Conservation (phyloP, 768 basidiomycete genomes). For the Galerina marginata region DNA sequence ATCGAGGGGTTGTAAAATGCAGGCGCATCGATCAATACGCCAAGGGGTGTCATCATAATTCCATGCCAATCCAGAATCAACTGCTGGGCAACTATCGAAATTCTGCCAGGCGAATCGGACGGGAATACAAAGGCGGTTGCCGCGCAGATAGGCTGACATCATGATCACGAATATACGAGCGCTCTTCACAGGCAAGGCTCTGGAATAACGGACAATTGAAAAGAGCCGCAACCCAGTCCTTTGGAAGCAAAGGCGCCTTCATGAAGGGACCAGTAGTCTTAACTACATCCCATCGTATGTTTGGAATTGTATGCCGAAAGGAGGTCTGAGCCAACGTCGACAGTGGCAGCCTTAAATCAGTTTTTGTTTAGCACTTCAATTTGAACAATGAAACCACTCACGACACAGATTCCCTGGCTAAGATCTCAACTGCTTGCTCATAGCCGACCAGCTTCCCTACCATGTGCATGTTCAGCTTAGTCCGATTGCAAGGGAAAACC, state of each 20-base stretch:
- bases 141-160: conserved; percentile 73
- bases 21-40: conserved; percentile 71
- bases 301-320: conserved; percentile 95
- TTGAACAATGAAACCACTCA: conserved; percentile 45
- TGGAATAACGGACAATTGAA: conserved; percentile 90
- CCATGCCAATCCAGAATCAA: conserved; percentile 84
- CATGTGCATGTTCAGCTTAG: conserved; percentile 9
- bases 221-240: conserved; percentile 79
- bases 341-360: conserved; percentile 67
- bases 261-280: conserved; percentile 89
- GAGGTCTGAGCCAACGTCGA: conserved; percentile 88
- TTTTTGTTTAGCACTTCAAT: not conserved
- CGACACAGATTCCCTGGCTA: conserved; percentile 74
- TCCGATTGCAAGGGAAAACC: conserved; percentile 7
- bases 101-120: conserved; percentile 47
- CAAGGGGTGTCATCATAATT: conserved; percentile 88
- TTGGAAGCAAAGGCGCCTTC: conserved; percentile 71
- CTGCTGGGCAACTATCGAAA: conserved; percentile 64
- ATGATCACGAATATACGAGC: conserved; percentile 70
- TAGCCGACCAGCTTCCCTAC: conserved; percentile 84
- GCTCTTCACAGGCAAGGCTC: conserved; percentile 92
- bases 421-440: conserved; percentile 74
- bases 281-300: conserved; percentile 92
- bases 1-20: conserved; percentile 70
- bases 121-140: conserved; percentile 70